phyloP scores from a whole-genome alignment of 352 stramenopile species.

The Globisporangium iwayamae region DNA sequence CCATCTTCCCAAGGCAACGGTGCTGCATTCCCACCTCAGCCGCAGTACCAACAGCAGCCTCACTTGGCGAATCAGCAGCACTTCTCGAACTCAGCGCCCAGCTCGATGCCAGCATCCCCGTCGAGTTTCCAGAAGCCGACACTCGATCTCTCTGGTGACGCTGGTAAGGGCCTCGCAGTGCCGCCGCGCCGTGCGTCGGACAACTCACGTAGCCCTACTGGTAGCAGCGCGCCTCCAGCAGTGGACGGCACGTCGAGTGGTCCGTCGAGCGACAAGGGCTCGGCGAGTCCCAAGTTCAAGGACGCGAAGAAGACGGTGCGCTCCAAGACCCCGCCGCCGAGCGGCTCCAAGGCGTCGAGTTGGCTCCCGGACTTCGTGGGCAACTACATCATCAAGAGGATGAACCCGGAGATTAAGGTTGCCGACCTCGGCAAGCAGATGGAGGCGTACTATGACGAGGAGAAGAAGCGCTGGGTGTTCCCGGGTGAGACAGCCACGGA shows the following conservation, averaged over 20 bases:
- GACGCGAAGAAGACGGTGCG: conserved; percentile 52
- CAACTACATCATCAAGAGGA: conserved; percentile 63
- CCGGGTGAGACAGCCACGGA: conserved; percentile 69
- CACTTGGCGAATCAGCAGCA: conserved; percentile 13
- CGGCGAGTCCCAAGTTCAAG: conserved; percentile 62
- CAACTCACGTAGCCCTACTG: conserved; percentile 13
- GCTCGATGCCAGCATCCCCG: conserved; percentile 18
- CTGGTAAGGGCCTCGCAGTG: conserved; percentile 22
- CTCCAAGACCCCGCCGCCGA: conserved; percentile 81
- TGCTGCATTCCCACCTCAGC: not conserved
- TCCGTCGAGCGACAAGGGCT: conserved; percentile 72
- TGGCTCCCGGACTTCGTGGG: conserved; percentile 50
- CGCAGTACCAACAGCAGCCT: conserved; percentile 30
- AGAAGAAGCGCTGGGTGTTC: conserved; percentile 87
- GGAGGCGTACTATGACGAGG: conserved; percentile 80
- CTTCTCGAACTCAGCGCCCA: conserved; percentile 17
- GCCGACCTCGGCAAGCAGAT: conserved; percentile 74
- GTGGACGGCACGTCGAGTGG: conserved; percentile 18
- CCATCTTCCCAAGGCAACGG: conserved; percentile 1
- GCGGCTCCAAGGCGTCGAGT: conserved; percentile 46
- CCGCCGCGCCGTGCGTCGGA: conserved; percentile 12
- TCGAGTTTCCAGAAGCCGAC: conserved; percentile 35
- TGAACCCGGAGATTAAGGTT: conserved; percentile 83
- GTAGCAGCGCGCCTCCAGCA: not conserved
- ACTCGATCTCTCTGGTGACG: conserved; percentile 42